These are phyloP conservation scores for Hygrophila difformis DNA, from an alignment of 257 asterid species.

Conservation along the genomic window DNA sequence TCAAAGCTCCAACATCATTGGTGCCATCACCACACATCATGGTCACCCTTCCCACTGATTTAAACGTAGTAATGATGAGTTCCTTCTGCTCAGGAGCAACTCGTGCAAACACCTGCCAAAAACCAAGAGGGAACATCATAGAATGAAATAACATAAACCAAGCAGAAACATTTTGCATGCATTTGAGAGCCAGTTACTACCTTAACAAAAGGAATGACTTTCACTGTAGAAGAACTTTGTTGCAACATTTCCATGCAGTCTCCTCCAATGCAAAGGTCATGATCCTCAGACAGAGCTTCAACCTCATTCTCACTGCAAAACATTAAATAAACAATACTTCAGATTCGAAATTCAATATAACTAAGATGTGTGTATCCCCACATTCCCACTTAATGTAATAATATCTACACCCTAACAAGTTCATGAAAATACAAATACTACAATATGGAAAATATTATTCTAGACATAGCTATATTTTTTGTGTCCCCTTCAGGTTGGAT, in stretches of 20 bases:
- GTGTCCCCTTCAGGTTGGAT: no score
- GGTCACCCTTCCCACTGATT: slow-evolving; percentile 88
- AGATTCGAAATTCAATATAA: no score
- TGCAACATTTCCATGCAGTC: slow-evolving; percentile 93
- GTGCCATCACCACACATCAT: slow-evolving; percentile 99
- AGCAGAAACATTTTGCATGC: not conserved
- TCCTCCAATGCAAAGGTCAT: slow-evolving; percentile 92
- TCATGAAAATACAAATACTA: no score
- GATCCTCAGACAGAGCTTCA: slow-evolving; percentile 64
- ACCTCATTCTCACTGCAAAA: slow-evolving; percentile 61
- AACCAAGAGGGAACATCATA: no score
- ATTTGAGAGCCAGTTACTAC: slow-evolving; percentile 21
- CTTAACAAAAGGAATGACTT: slow-evolving; percentile 92
- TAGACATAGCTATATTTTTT: no score
- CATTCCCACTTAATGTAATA: no score
- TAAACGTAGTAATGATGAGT: slow-evolving; percentile 90
- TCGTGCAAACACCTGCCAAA: slow-evolving; percentile 84
- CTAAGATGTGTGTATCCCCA: no score
- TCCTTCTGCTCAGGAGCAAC: slow-evolving; percentile 99
- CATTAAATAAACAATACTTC: no score
- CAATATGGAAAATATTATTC: no score
- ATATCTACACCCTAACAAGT: no score
- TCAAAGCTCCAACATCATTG: slow-evolving; percentile 96
- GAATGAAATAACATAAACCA: slow-evolving; percentile 12
- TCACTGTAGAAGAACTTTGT: slow-evolving; percentile 62